Percentiles rank a stretch among this genome's conserved stretches.
Evolutionary conservation across 73 alveolate genomes (phyloP).

Genomic region (Paramecium primaurelia): DNA sequence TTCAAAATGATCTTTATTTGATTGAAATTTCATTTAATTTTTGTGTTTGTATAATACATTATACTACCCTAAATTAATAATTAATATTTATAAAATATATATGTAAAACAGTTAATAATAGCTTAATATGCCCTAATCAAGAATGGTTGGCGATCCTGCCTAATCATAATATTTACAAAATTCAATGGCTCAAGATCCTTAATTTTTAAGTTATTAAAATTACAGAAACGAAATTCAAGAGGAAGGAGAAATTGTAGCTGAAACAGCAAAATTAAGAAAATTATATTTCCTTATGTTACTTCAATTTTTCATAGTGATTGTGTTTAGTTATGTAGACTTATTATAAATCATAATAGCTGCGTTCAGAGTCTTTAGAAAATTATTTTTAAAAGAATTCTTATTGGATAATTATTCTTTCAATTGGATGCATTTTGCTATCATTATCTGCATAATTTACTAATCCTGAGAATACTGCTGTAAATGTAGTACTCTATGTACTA

Average conservation of each 20-base stretch:
- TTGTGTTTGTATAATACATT: no score
- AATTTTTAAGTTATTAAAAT: not conserved
- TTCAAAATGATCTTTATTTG: no score
- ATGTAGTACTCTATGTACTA: not conserved
- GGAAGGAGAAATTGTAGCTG: conserved; percentile 15
- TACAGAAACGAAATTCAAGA: conserved; percentile 29
- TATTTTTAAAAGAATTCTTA: not conserved
- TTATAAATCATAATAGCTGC: not conserved
- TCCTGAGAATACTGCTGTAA: not conserved
- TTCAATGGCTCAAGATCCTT: not conserved
- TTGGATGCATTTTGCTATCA: not conserved
- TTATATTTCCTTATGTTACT: not conserved
- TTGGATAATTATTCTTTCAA: not conserved
- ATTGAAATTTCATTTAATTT: no score
- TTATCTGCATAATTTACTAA: not conserved
- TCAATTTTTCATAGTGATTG: not conserved
- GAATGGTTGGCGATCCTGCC: not conserved
- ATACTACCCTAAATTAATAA: not conserved
- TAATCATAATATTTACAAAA: not conserved
- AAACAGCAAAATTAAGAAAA: not conserved
- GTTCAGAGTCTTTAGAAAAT: not conserved
- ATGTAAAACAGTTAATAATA: conserved; percentile 6
- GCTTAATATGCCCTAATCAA: not conserved
- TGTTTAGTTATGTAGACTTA: not conserved
- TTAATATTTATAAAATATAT: not conserved